Evolutionary conservation across 2,329 filamentous ascomycete species (phyloP).

Genomic region (Ceratocystis harringtonii): DNA sequence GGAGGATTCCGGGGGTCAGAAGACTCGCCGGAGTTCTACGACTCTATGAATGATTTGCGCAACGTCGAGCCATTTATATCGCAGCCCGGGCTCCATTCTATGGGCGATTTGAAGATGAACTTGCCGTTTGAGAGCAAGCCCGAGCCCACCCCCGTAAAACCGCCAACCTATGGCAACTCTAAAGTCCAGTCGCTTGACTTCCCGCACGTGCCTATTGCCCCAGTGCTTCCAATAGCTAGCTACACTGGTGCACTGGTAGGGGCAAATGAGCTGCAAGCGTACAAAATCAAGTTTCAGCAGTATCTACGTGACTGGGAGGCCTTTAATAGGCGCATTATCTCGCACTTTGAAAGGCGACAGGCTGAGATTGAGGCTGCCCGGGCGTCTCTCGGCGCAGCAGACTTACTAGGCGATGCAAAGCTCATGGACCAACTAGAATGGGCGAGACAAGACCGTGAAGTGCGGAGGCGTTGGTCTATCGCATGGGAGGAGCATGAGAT

Average conservation of each 20-base stretch:
- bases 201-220: conserved; percentile 37
- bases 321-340: conserved; percentile 34
- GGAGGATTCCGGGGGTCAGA: conserved; percentile 33
- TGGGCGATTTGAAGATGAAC: conserved; percentile 40
- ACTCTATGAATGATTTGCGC: conserved; percentile 38
- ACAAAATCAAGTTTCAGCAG: conserved; percentile 11
- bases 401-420: conserved; percentile 25
- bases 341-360: conserved; percentile 41
- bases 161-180: conserved; percentile 23
- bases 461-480: conserved; percentile 44
- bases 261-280: neutral
- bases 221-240: conserved; percentile 23
- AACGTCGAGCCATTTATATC: conserved; percentile 41
- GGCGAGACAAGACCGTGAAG: conserved; percentile 48
- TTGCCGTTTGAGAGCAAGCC: conserved; percentile 42
- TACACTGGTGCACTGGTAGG: conserved; percentile 2
- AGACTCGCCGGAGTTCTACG: conserved; percentile 40
- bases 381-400: conserved; percentile 28
- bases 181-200: conserved; percentile 29
- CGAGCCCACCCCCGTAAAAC: conserved; percentile 27
- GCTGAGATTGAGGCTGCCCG: conserved; percentile 32
- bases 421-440: conserved; percentile 40
- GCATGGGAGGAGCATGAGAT: conserved; percentile 45
- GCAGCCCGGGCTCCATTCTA: conserved; percentile 37
- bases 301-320: conserved; percentile 24